Conservation (phyloP, 2,329 filamentous ascomycete genomes). For the Conoideocrella luteorostrata region DNA sequence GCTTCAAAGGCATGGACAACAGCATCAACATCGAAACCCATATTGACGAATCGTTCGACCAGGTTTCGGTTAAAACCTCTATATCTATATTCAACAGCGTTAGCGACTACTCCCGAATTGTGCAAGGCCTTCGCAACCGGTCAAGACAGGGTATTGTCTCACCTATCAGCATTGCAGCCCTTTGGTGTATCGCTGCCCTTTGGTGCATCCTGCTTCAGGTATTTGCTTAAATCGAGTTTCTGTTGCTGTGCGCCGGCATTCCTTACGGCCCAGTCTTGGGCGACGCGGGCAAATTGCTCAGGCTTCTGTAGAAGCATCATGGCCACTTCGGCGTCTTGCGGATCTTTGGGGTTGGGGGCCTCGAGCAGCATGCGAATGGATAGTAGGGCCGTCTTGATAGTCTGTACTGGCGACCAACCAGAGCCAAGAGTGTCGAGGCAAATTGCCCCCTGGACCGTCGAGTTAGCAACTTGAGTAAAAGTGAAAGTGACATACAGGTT, state of each 20-base stretch:
- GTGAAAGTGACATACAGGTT: too few species aligned
- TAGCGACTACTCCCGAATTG: neutral
- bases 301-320: slow-evolving; percentile 79
- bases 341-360: slow-evolving; percentile 90
- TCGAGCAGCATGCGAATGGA: slow-evolving; percentile 90
- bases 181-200: slow-evolving; percentile 12
- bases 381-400: slow-evolving; percentile 90
- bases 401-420: slow-evolving; percentile 93
- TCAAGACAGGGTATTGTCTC: slow-evolving; percentile 12
- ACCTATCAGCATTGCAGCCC: slow-evolving; percentile 20
- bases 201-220: slow-evolving; percentile 26
- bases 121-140: neutral
- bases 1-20: slow-evolving; percentile 80
- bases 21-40: slow-evolving; percentile 86
- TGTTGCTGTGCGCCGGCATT: slow-evolving; percentile 67
- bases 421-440: slow-evolving; percentile 87
- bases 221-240: slow-evolving; percentile 30
- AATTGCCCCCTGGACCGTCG: slow-evolving; percentile 69
- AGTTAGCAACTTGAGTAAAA: neutral
- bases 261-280: slow-evolving; percentile 83
- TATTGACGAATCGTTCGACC: slow-evolving; percentile 75
- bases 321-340: slow-evolving; percentile 93
- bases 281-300: slow-evolving; percentile 71
- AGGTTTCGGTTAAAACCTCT: slow-evolving; percentile 80
- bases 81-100: slow-evolving; percentile 49